These are phyloP conservation scores for Graphilbum fragrans DNA, from an alignment of 2,329 filamentous ascomycete genomes.

Conservation along the genomic window DNA sequence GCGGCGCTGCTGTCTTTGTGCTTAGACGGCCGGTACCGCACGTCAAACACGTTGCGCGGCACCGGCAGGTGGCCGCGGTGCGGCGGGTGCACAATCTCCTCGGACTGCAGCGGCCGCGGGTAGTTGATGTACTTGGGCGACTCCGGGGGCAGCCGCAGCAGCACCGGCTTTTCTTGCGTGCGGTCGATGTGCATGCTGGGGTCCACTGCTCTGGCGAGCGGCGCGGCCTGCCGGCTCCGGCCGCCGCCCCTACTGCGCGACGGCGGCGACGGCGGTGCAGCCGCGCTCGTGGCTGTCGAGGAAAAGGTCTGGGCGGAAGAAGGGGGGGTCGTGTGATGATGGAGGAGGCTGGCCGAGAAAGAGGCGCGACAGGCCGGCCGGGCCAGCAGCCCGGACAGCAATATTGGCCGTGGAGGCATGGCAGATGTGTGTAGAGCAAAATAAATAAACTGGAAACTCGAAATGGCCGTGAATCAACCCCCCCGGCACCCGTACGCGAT, in stretches of 20 bases:
- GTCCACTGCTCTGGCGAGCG: no score
- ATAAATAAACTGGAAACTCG: neutral
- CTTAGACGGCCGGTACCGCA: constrained; percentile 12
- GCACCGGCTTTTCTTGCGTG: constrained; percentile 10
- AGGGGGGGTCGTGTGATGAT: no score
- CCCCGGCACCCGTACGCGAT: no score
- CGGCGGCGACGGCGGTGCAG: no score
- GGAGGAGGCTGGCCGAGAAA: neutral
- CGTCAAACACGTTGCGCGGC: constrained; percentile 67
- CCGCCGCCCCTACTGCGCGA: no score
- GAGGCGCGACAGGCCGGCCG: neutral
- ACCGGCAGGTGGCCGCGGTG: constrained; percentile 73
- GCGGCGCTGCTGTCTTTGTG: constrained; percentile 14
- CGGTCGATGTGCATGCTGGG: constrained; percentile 3
- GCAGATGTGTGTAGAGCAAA: neutral
- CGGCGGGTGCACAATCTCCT: constrained; percentile 29
- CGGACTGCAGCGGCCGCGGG: constrained; percentile 62
- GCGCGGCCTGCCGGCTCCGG: no score
- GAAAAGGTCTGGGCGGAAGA: no score
- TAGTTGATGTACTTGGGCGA: constrained; percentile 81
- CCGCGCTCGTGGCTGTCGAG: neutral
- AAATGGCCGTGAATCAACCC: neutral
- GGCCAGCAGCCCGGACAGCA: constrained; percentile 5
- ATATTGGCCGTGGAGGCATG: constrained; percentile 8
- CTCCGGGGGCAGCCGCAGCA: constrained; percentile 59